These are phyloP conservation scores for Sherardia arvensis DNA, from an alignment of 257 asterid species.

Conservation along the genomic window DNA sequence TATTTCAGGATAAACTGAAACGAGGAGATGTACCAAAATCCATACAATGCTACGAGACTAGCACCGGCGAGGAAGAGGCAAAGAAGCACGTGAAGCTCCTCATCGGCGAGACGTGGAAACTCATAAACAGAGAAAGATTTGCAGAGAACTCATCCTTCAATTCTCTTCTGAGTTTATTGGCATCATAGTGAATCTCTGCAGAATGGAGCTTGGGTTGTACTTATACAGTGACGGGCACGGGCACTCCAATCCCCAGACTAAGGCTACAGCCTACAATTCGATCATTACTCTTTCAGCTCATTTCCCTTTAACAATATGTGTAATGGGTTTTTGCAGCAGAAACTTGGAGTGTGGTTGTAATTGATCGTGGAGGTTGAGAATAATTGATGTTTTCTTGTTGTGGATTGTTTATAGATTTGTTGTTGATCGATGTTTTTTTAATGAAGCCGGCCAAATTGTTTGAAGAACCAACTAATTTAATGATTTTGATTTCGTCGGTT, in stretches of 20 bases:
- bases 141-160: background rate
- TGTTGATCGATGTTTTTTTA: no score
- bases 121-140: conserved; percentile 16
- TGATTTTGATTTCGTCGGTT: no score
- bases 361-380: no score
- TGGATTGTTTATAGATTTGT: no score
- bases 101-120: conserved; percentile 26
- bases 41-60: conserved; percentile 33
- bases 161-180: conserved; percentile 9
- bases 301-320: conserved; percentile 8
- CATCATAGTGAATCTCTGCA: conserved; percentile 21
- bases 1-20: conserved; percentile 10
- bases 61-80: conserved; percentile 22
- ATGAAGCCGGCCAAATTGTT: no score
- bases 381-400: no score
- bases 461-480: no score
- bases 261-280: conserved; percentile 15
- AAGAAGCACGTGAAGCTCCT: conserved; percentile 2
- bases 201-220: conserved; percentile 44
- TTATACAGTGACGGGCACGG: conserved; percentile 55
- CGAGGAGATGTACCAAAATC: conserved; percentile 24
- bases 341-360: no score
- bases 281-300: conserved; percentile 25
- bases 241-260: conserved; percentile 12
- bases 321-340: no score